Evolutionary conservation across 73 alveolate species (phyloP), one percentile per base, ranked within the genome.

Genomic region (Symbiodinium natans): DNA sequence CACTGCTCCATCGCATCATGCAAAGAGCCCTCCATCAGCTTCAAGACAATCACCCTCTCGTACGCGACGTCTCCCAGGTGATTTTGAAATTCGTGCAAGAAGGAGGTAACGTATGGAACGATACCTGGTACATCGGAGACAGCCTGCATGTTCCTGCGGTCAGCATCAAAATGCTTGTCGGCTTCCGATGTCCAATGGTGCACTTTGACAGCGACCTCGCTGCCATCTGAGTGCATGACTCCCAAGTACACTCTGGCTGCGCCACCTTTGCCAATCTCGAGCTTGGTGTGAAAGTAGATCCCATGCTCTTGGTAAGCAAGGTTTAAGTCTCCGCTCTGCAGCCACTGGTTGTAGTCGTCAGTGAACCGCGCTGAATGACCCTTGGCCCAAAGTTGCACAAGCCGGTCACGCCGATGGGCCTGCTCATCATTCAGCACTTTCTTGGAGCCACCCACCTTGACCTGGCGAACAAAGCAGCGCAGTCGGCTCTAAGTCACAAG

Each of bases 231-330:
- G 7, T 7, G 31, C 40, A 21, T 27, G 38, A 68, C 10, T 6
- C 82, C 82, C 31, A 68, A 6, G 38, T 68, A 68, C 11, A 68
- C 82, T 5, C 11, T 68, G 38, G 82, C 82, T 6, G 59, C 59
- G 13, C 21, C 59, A 46, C 59, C 92, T 43, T 41, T 63, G 21
- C 92, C 92, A 13, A 83, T 42, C 46, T 42, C 31, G 31, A 83
- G 36, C 31, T n/a, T 83, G 40, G 43, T 56, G 75, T 83, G 92
- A 25, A 80, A 80, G 56, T 80, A 80, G 87, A 80, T 56, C 41
- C 87, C 87, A 33, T 33, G 56, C 33, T 38, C 34, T 17, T 17
- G 52, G 52, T 33, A 80, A 33, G 52, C 21, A 10, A 41, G n/a
- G 56, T 80, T 80, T 56, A 80, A 33, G 54, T 33, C 15, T 1